These are phyloP conservation scores for Euclidium syriacum DNA, from an alignment of 345 rosid genomes.

Conservation along the genomic window DNA sequence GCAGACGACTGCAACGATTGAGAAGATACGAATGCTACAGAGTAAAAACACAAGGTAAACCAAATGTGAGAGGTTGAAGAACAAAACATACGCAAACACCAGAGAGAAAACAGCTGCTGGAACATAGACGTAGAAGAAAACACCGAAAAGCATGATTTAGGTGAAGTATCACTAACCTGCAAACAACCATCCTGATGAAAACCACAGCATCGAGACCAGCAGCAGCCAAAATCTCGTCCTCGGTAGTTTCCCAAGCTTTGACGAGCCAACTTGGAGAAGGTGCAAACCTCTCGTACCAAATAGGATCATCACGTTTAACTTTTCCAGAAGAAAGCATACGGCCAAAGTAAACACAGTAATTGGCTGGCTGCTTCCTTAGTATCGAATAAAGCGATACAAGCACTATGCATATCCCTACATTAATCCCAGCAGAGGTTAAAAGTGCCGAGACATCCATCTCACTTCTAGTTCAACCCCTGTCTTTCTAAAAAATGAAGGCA, in stretches of 20 bases:
- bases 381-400: constrained; percentile 68
- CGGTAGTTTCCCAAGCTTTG: constrained; percentile 83
- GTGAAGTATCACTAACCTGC: constrained; percentile 49
- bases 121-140: neutral
- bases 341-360: constrained; percentile 63
- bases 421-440: constrained; percentile 85
- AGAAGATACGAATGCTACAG: constrained; percentile 70
- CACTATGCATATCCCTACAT: constrained; percentile 53
- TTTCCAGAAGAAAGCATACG: constrained; percentile 43
- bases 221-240: constrained; percentile 62
- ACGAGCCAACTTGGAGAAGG: constrained; percentile 89
- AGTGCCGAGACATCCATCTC: constrained; percentile 68
- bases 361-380: constrained; percentile 77
- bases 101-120: neutral
- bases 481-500: constrained; percentile 13
- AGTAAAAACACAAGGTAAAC: constrained; percentile 7
- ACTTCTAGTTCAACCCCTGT: constrained; percentile 26
- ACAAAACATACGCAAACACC: neutral
- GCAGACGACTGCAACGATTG: constrained; percentile 66
- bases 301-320: constrained; percentile 33
- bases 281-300: constrained; percentile 63
- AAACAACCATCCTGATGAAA: constrained; percentile 68
- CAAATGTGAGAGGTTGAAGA: constrained; percentile 16
- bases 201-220: constrained; percentile 85
- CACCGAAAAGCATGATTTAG: neutral